These are phyloP conservation scores for Solanum chiquidenum DNA, from an alignment of 257 asterid genomes.

Conservation along the genomic window DNA sequence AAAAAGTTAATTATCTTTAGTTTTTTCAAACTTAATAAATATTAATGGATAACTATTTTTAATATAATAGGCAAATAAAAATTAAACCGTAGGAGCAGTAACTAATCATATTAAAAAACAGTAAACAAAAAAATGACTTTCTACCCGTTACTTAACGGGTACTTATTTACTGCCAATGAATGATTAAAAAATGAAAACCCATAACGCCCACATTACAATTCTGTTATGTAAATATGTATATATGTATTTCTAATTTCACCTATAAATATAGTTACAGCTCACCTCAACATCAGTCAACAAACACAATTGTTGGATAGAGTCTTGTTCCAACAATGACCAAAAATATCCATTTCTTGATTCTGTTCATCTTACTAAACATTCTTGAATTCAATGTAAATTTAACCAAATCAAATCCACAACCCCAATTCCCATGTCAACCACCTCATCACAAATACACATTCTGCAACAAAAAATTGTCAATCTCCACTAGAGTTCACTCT, in stretches of 20 bases:
- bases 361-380: background rate
- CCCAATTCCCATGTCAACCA: constrained; percentile 42
- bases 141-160: background rate
- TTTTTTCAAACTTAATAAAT: no score
- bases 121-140: background rate
- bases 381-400: background rate
- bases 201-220: background rate
- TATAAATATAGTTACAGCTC: background rate
- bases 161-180: background rate
- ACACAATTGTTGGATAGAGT: background rate
- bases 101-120: background rate
- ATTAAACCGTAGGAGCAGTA: no score
- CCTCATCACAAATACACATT: constrained; percentile 44
- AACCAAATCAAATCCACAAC: background rate
- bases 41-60: no score
- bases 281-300: background rate
- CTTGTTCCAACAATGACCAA: background rate
- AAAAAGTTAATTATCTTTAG: no score
- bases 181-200: background rate
- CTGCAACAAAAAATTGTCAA: constrained; percentile 53
- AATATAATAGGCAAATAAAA: no score
- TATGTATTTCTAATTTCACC: background rate
- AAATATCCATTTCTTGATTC: background rate
- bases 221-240: background rate
- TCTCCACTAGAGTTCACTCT: constrained; percentile 40